Evolutionary conservation across 164 flowering plant genomes (phyloP).

Genomic region (Santalum album): DNA sequence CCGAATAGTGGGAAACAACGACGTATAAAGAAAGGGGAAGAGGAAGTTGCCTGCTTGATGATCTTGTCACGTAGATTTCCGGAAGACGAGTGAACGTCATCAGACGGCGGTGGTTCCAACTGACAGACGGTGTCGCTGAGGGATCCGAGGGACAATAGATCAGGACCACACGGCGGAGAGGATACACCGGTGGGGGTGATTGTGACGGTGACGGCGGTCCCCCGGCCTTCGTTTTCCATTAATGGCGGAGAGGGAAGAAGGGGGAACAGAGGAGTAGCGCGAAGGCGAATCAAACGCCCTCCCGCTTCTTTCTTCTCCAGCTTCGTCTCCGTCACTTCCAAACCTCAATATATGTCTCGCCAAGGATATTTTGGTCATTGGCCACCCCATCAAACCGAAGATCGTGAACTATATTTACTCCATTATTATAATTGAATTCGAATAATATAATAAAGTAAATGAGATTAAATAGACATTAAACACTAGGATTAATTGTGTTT

Average conservation of each 20-base stretch:
- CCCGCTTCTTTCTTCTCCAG: slow-evolving; percentile 13
- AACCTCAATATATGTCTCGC: no score
- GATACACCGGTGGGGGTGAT: background rate
- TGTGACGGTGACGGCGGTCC: slow-evolving; percentile 4
- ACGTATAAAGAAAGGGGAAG: background rate
- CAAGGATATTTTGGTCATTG: no score
- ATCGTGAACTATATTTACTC: no score
- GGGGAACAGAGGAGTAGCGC: slow-evolving; percentile 4
- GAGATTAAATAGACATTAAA: no score
- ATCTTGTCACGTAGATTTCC: slow-evolving; percentile 21
- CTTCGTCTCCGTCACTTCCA: no score
- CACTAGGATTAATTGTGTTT: no score
- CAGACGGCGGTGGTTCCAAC: slow-evolving; percentile 13
- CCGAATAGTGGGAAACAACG: background rate
- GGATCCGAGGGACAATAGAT: slow-evolving; percentile 10
- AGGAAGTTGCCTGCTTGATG: slow-evolving; percentile 22
- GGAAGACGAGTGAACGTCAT: slow-evolving; percentile 11
- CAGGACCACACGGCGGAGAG: slow-evolving; percentile 10
- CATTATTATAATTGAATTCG: no score
- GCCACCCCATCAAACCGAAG: no score
- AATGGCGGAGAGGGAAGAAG: background rate
- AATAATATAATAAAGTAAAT: no score
- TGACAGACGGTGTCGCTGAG: slow-evolving; percentile 1
- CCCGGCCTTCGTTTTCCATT: slow-evolving; percentile 17
- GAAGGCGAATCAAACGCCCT: background rate